Base-by-base conservation (phyloP, 257 asterid genomes). In the Solanum chiquidenum region DNA sequence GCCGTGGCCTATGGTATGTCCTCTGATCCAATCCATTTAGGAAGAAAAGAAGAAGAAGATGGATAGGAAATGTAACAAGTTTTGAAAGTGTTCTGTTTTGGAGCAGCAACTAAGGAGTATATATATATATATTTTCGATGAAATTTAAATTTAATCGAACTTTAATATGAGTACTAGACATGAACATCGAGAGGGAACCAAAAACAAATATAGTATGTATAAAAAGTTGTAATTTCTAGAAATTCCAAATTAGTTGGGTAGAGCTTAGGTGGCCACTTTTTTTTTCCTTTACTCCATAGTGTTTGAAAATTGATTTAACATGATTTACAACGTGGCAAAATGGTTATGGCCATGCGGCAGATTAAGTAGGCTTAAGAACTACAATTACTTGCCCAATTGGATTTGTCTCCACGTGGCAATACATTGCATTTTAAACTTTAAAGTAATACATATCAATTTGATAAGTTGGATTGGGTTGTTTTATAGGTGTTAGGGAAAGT, bases 1-100 rank as follows among this genome's bases (percentile, higher is more conserved):
- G 23, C 99, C 99, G 34, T 89, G 93, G 87, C 98, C 99, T 31
- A 96, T 90, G 7, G 46, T 83, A 83, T 85, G 94, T 34, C 99
- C 98, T 90, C 99, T 92, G 12, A 87, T 93, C 99, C 98, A 96
- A 9, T 89, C 91, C 99, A 95, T 95, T 42, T 86, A 76, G 25
- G 23, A 44, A 44, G 79, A 85, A 14, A 29, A 34, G 37, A 42
- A 42, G 46, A 42, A 42, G 46, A 42, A 42, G 38, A 35, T 35
- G 38, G 38, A 5, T 35, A 5, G 38, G 7, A 42, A 42, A 8
- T 42, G 46, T 42, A 42, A 10, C 1, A 44, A 12, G 5, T 12
- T 62, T 46, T 84, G 83, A 84, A 60, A 60, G 80, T 20, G 86
- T 25, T 20, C 33, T 79, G 58, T 64, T 84, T 42, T 12, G 13